Evolutionary conservation across 371 early-diverging fungal genomes (phyloP).

Genomic region (Umbelopsis sp.): DNA sequence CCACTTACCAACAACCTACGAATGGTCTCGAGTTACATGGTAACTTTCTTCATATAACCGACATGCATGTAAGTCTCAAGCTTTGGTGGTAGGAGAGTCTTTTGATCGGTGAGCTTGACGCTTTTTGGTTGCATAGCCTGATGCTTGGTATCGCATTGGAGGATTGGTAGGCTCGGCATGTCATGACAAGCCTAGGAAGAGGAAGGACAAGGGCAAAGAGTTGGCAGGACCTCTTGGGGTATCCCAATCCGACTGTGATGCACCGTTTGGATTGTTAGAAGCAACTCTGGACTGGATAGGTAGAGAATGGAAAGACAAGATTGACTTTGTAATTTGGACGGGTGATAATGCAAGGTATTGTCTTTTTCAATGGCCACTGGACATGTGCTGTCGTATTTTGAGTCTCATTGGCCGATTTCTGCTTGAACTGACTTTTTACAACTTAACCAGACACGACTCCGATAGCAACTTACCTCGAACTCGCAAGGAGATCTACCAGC

Average conservation of each 20-base stretch:
- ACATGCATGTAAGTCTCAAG: slow-evolving; percentile 57
- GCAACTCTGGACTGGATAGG: slow-evolving; percentile 67
- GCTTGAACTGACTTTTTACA: slow-evolving; percentile 17
- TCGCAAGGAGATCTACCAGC: slow-evolving; percentile 53
- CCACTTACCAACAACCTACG: neutral
- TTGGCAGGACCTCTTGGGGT: slow-evolving; percentile 60
- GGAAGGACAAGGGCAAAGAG: slow-evolving; percentile 28
- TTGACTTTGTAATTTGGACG: slow-evolving; percentile 81
- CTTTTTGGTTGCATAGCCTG: slow-evolving; percentile 33
- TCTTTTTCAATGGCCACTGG: neutral
- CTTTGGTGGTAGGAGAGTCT: neutral
- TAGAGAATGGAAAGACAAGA: slow-evolving; percentile 46
- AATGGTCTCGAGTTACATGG: slow-evolving; percentile 31
- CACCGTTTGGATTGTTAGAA: slow-evolving; percentile 61
- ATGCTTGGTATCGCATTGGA: slow-evolving; percentile 55
- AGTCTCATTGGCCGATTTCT: neutral
- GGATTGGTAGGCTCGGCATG: slow-evolving; percentile 60
- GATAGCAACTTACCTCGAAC: slow-evolving; percentile 64
- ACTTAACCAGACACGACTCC: slow-evolving; percentile 64
- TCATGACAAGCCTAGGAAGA: slow-evolving; percentile 41
- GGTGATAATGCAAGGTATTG: slow-evolving; percentile 73
- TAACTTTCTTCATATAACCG: slow-evolving; percentile 74
- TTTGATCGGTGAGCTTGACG: neutral
- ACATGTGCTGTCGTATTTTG: neutral
- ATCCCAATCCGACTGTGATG: slow-evolving; percentile 67